Evolutionary conservation across 352 stramenopile genomes (phyloP).

Genomic region (Peronospora destructor): DNA sequence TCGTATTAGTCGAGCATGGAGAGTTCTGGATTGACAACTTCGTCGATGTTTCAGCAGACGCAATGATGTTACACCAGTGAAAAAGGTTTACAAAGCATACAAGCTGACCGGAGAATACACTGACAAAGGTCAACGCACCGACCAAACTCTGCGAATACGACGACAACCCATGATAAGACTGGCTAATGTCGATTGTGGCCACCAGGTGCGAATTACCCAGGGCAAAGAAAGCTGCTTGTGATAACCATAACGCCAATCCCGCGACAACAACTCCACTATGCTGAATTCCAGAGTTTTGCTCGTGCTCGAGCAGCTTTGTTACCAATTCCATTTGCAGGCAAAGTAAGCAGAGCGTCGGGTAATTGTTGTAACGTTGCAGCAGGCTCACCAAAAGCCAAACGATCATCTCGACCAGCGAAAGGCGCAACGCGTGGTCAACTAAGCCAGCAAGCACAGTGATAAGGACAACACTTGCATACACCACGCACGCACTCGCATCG

Average conservation of each 20-base stretch:
- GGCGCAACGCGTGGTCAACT: conserved; percentile 4
- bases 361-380: conserved; percentile 51
- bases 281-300: conserved; percentile 3
- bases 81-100: conserved; percentile 44
- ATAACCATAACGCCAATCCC: conserved; percentile 38
- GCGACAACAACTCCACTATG: conserved; percentile 16
- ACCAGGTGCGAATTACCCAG: conserved; percentile 86
- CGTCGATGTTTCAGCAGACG: conserved; percentile 2
- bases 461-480: conserved; percentile 32
- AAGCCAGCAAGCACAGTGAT: conserved; percentile 13
- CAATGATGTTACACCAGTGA: conserved; percentile 30
- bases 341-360: conserved; percentile 53
- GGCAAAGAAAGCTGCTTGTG: conserved; percentile 73
- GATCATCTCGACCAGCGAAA: conserved; percentile 35
- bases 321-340: conserved; percentile 38
- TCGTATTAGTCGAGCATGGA: not conserved
- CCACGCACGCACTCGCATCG: conserved; percentile 39
- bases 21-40: not conserved
- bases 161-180: conserved; percentile 75
- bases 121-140: conserved; percentile 63
- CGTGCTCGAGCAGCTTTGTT: conserved; percentile 16
- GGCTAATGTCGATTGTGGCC: conserved; percentile 85
- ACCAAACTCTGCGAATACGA: conserved; percentile 82
- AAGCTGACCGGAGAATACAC: conserved; percentile 68
- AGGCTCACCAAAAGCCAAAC: conserved; percentile 56